Evolutionary conservation across 345 rosid genomes (phyloP).

Genomic region (Trapa bicornis): DNA sequence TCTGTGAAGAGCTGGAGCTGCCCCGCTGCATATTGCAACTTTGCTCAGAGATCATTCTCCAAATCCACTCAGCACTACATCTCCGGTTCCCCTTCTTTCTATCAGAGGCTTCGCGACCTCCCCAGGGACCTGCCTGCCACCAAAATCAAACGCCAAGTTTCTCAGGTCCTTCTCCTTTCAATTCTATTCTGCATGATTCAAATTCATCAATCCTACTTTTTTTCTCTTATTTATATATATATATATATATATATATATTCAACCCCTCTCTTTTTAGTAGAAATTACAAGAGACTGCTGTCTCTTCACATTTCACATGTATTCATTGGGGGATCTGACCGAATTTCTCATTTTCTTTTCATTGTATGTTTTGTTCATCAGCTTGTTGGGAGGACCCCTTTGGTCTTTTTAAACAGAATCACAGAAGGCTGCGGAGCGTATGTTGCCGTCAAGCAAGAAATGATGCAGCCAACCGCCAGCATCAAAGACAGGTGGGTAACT

Average conservation of each 20-base stretch:
- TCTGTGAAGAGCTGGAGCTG: slow-evolving; percentile 24
- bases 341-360: too few relatives aligned
- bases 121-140: slow-evolving; percentile 57
- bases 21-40: slow-evolving; percentile 1
- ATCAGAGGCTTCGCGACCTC: slow-evolving; percentile 57
- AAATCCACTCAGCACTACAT: slow-evolving; percentile 23
- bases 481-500: slow-evolving; percentile 95
- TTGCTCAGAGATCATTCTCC: slow-evolving; percentile 22
- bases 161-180: slow-evolving; percentile 31
- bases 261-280: too few relatives aligned
- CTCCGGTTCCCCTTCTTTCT: slow-evolving; percentile 33
- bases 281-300: too few relatives aligned
- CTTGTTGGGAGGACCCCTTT: slow-evolving; percentile 75
- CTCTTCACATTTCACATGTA: too few relatives aligned
- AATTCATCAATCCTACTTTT: too few relatives aligned
- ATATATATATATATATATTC: too few relatives aligned
- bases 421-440: slow-evolving; percentile 86
- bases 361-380: slow-evolving; percentile 20
- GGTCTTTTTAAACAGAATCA: slow-evolving; percentile 70
- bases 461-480: slow-evolving; percentile 83
- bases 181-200: too few relatives aligned
- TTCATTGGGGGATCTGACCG: too few relatives aligned
- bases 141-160: slow-evolving; percentile 49
- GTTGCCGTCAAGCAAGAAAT: slow-evolving; percentile 87
- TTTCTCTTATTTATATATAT: too few relatives aligned